Percentiles rank a stretch among this genome's conserved stretches.
Evolutionary conservation across 441 rosid species (phyloP).

Genomic region (Populus hybrid): DNA sequence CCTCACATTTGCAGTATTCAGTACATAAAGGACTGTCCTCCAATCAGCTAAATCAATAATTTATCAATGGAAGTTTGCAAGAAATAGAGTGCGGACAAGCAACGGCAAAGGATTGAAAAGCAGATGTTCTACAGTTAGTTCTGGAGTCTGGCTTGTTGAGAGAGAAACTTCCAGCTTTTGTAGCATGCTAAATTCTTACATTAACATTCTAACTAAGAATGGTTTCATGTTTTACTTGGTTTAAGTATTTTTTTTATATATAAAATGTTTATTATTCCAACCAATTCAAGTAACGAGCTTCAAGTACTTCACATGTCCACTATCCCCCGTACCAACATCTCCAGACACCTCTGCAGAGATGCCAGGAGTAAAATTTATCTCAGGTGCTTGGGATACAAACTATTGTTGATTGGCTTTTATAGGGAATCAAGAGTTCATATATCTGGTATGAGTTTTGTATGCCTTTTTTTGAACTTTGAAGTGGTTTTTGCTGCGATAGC

Average conservation of each 20-base stretch:
- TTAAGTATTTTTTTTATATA: too few relatives aligned
- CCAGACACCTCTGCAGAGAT: background rate
- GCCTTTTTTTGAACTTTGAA: background rate
- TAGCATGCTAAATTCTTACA: background rate
- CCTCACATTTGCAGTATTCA: background rate
- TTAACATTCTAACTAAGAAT: background rate
- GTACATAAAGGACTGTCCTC: background rate
- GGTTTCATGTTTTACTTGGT: background rate
- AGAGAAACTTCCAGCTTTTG: background rate
- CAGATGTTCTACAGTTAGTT: background rate
- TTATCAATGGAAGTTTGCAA: background rate
- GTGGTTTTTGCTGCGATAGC: background rate
- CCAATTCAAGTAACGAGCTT: background rate
- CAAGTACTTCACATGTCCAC: background rate
- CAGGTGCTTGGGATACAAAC: background rate
- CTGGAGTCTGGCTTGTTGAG: background rate
- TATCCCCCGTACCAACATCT: background rate
- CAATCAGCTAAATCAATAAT: background rate
- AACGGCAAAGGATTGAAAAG: background rate
- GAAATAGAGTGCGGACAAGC: background rate
- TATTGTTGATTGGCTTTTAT: background rate
- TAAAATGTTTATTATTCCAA: background rate
- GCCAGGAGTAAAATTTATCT: background rate
- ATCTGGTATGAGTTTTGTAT: background rate
- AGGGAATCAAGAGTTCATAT: background rate